Evolutionary conservation across 148 eudicot genomes (phyloP), one percentile per base, ranked within the genome.

Genomic region (Simmondsia chinensis): DNA sequence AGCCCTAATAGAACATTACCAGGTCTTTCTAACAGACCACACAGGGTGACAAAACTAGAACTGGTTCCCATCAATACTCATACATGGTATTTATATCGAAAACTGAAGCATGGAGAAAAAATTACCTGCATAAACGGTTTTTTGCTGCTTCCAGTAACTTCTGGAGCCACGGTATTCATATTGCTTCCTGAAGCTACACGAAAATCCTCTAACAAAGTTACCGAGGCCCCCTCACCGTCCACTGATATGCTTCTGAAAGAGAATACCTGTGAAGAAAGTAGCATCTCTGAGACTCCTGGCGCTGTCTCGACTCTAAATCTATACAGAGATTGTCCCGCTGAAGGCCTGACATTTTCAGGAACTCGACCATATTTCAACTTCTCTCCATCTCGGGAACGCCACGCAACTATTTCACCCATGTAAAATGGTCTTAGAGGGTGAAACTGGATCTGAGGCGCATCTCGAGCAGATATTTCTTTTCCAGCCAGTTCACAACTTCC

Each of bases 391-490:
- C 78, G 76, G 50, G 80, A 62, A 63, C 91, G 76, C 99, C 94
- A 93, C 56, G 99, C 96, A 34, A 86, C 89, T 68, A 93, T 71
- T 69, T 93, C 99, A 40, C 96, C 94, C 39, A 60, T 73, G 66
- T 93, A 93, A 52, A 77, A 93, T 22, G 99, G 99, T 62, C 99
- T 82, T 59, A 93, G 57, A 39, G 99, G 99, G 61, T 86, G 99
- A 51, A 93, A 76, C 33, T 93, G 99, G 59, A 93, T 87, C 57
- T 73, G 83, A 57, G 56, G 43, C 39, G 99, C 96, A 75, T 93
- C 99, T 72, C 80, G 89, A 33, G 94, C 72, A 46, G 80, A 52
- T 65, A 93, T 68, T 29, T 70, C 87, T 64, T 53, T 80, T 41
- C 99, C 99, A 35, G 82, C 60, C 5, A 73, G 62, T 58, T 69